Evolutionary conservation across 352 stramenopile genomes (phyloP).

Genomic region (Phytopythium montanum): DNA sequence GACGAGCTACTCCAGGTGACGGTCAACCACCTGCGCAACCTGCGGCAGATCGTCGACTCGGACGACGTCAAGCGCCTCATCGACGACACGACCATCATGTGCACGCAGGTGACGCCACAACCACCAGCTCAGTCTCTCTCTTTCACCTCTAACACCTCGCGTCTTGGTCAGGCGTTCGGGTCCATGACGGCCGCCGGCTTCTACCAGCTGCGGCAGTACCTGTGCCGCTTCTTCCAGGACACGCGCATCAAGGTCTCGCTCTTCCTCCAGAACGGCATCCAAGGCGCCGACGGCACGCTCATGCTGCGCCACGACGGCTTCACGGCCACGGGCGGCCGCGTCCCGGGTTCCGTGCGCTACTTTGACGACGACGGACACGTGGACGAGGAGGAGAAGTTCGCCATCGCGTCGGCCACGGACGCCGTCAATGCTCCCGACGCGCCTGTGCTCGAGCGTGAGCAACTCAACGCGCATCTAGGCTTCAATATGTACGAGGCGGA

Average conservation of each 20-base stretch:
- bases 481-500: constrained; percentile 87
- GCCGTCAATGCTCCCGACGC: constrained; percentile 44
- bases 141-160: not conserved
- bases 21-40: constrained; percentile 81
- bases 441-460: constrained; percentile 54
- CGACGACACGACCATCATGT: constrained; percentile 77
- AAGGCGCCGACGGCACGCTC: constrained; percentile 81
- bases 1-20: constrained; percentile 88
- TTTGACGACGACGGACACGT: constrained; percentile 56
- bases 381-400: constrained; percentile 68
- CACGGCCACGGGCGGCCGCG: constrained; percentile 55
- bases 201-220: constrained; percentile 79
- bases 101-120: constrained; percentile 33
- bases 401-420: constrained; percentile 47
- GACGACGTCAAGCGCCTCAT: constrained; percentile 65
- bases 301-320: constrained; percentile 72
- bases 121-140: not conserved
- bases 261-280: constrained; percentile 87
- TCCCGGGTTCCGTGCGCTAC: constrained; percentile 69
- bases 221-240: constrained; percentile 89
- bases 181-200: constrained; percentile 65
- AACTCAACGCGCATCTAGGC: constrained; percentile 53
- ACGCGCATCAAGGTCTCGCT: constrained; percentile 90
- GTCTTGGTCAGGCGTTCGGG: constrained; percentile 44
- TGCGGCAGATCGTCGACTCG: constrained; percentile 66